Base-by-base conservation (phyloP, 495 filamentous ascomycete genomes). In the Thozetella sp. region DNA sequence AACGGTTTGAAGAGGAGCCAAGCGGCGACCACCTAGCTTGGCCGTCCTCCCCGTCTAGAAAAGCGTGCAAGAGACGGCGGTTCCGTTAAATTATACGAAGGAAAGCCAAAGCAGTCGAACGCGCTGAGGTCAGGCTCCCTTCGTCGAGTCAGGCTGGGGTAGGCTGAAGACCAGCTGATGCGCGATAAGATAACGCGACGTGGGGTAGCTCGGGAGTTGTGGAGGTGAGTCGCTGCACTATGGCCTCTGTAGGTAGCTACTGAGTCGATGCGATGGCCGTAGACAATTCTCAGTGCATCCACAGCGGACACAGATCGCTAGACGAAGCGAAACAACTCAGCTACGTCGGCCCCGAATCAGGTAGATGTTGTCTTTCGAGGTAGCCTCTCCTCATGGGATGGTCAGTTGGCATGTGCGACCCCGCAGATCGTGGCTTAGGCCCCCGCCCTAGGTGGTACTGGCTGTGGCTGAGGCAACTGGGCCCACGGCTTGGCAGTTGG, bases 151-250 rank as follows among this genome's bases (percentile, higher is more conserved):
- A 25, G 6, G 40, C 37, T 30, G 56, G 27, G 13, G 52, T 25
- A 22, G 19, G 30, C 25, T 22, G 22, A 50, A 53, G 26, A 46
- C 22, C 45, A 43, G 6, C 23, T 51, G 25, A 48, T 24, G 34
- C 20, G 52, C 55, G 61, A 61, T 61, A 64, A 61, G 62, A 64
- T 63, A 64, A 50, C 23, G 51, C 11, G 9, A 51, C 45, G 63
- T 57, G 58, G 61, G 61, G 61, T 61, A 61, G 55, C 58, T 63
- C 1, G 15, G 0, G 11, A 17, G 27, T 34, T 20, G 50, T 23
- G 3, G 20, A 23, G 25, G 52, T 13, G 25, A 25, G 34, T 51
- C 54, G 40, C 12, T 50, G 24, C n/a, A n/a, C n/a, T n/a, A n/a
- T n/a, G n/a, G n/a, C n/a, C n/a, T n/a, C n/a, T n/a, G n/a, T n/a